Conservation (phyloP, 2,329 filamentous ascomycete genomes). For the Alternaria metachromatica region DNA sequence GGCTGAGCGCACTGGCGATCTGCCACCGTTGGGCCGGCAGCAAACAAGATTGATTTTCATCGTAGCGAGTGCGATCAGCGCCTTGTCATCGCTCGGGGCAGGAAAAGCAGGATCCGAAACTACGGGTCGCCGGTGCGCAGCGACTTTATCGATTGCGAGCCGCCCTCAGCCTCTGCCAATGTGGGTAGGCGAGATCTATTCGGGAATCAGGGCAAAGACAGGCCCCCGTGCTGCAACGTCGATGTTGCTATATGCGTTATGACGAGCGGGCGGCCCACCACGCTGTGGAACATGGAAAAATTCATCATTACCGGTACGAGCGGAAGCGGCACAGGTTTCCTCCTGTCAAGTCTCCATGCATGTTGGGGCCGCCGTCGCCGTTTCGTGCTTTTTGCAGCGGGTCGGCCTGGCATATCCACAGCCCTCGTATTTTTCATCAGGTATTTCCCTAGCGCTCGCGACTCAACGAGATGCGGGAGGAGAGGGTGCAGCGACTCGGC, state of each 20-base stretch:
- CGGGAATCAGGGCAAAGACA: background rate
- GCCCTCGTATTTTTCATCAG: constrained; percentile 22
- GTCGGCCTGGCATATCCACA: constrained; percentile 23
- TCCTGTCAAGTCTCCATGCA: constrained; percentile 4
- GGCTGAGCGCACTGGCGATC: background rate
- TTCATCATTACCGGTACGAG: constrained; percentile 3
- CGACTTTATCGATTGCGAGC: constrained; percentile 30
- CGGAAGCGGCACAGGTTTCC: constrained; percentile 3
- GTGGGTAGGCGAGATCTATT: constrained; percentile 7
- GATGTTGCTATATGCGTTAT: constrained; percentile 14
- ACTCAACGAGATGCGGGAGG: background rate
- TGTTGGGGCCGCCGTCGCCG: constrained; percentile 19
- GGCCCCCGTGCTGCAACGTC: constrained; percentile 8
- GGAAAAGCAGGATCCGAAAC: constrained; percentile 15
- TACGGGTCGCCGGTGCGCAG: constrained; percentile 9
- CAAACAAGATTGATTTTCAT: background rate
- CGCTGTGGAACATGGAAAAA: constrained; percentile 15
- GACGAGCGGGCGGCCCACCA: constrained; percentile 18
- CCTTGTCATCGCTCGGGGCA: constrained; percentile 2
- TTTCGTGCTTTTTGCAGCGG: constrained; percentile 18
- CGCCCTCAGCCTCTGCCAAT: constrained; percentile 16
- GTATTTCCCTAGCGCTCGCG: constrained; percentile 22
- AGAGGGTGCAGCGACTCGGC: background rate
- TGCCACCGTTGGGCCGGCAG: background rate
- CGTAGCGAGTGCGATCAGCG: constrained; percentile 19